Evolutionary conservation across 495 filamentous ascomycete species (phyloP), one percentile per base, ranked within the genome.

Genomic region (Aspergillus sclerotioniger): DNA sequence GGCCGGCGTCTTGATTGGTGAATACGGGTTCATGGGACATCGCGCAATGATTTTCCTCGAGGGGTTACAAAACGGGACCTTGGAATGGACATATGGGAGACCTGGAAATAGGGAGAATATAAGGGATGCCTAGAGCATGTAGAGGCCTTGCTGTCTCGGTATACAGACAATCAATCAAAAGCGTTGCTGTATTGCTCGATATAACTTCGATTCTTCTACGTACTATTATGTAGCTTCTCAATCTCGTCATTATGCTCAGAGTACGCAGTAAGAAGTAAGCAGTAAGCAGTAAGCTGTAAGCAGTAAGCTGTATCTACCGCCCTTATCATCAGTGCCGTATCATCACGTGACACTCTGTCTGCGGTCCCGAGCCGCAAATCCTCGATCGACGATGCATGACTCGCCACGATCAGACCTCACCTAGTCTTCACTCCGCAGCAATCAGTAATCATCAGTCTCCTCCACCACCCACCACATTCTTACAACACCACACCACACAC

Each of bases 1-100:
- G 55, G 51, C 62, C 63, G 66, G 66, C 68, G 67, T 70, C 67
- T 59, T 60, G 60, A 72, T 45, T 73, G 73, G 20, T 62, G 65
- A 55, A 61, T 62, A 17, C 43, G 51, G 51, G 62, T 51, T 62
- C 59, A 48, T 53, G 63, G 61, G 56, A 58, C 64, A 57, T 51
- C 43, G 48, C 59, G 55, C 58, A 61, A 46, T 45, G 54, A 51
- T 59, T 62, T 58, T 59, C 53, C 56, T 63, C 52, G 19, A 46
- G 19, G 53, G 56, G 51, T 63, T 60, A 53, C 57, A 66, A 59
- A 62, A 59, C 56, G 65, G 48, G 65, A 59, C 56, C 62, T 59
- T 67, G 60, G 59, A 63, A 70, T 70, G 37, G 37, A 41, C 37
- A 41, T 41, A 41, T 41, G 37, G 37, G 37, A 41, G n/a, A 41